A percentile compares a stretch with the other conserved stretches of the same genome.
Conservation (phyloP, 768 basidiomycete species). For the Mycena kentingensis region DNA sequence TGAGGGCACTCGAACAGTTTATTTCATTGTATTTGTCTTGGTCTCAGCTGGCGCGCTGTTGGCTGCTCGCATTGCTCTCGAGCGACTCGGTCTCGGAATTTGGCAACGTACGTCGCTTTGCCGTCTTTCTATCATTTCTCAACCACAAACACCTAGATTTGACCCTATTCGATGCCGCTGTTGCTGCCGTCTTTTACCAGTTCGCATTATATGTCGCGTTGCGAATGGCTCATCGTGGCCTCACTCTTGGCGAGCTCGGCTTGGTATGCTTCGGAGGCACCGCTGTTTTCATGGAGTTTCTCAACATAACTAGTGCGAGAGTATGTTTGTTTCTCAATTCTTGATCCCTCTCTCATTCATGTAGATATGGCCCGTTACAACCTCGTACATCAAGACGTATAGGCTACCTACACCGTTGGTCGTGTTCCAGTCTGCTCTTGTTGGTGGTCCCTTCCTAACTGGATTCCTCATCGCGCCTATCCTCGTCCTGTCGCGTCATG, state of each 20-base stretch:
- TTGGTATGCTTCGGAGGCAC: constrained; percentile 89
- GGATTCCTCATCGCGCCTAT: constrained; percentile 61
- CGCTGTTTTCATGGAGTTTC: constrained; percentile 80
- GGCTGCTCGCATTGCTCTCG: constrained; percentile 50
- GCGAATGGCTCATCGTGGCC: constrained; percentile 89
- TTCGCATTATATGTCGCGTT: constrained; percentile 88
- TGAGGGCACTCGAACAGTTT: constrained; percentile 61
- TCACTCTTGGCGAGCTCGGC: constrained; percentile 92
- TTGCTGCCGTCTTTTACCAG: constrained; percentile 83
- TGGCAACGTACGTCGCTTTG: constrained; percentile 66
- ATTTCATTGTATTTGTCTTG: constrained; percentile 67
- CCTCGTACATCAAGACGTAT: constrained; percentile 86
- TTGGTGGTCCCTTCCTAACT: constrained; percentile 88
- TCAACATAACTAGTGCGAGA: constrained; percentile 80
- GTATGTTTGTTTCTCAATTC: constrained; percentile 45
- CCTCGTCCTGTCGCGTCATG: constrained; percentile 57
- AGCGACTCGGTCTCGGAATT: constrained; percentile 46
- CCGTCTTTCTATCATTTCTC: not conserved
- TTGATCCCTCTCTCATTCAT: constrained; percentile 3
- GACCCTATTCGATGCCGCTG: constrained; percentile 70
- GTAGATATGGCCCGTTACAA: constrained; percentile 79
- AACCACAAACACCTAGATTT: constrained; percentile 55
- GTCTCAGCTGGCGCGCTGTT: constrained; percentile 52
- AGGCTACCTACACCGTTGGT: constrained; percentile 91
- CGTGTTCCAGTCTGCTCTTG: constrained; percentile 88